Base-by-base conservation (phyloP, 257 asterid genomes). In the Nicotiana paniculata region DNA sequence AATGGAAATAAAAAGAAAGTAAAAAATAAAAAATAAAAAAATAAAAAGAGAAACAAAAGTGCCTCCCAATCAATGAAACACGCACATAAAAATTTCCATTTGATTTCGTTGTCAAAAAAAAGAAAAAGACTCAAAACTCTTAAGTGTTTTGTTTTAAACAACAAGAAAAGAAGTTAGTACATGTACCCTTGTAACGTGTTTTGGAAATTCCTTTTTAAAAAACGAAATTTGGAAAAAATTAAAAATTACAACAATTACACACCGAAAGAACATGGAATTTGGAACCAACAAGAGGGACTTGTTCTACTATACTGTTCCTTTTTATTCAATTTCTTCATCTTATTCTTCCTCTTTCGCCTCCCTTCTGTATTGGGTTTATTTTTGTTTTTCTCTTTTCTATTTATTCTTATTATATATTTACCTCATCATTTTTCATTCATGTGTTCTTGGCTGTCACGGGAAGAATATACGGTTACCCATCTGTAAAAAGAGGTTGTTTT, bases 271-370 rank as follows among this genome's bases (percentile, higher is more conserved):
- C 57, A 81, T 81, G 83, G 83, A 81, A 66, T 81, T 81, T 81
- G 80, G 64, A 75, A 75, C 80, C 61, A 51, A 75, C 83, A 65
- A 64, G 83, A 72, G 66, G 78, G 83, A 81, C 78, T 81, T 81
- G 66, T 81, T 81, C 83, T 81, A 65, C 83, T 75, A 75, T 81
- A 81, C 83, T 81, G 83, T 81, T 81, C 64, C 83, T 48, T 64
- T 80, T 64, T 80, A 54, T 64, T 65, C 79, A 74, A 70, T 80
- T 80, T 63, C 77, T 63, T 64, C 61, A 7, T 3, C 77, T 46
- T 80, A 76, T 76, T 76, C 80, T 77, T 77, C 4, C 81, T 48
- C 62, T 48, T 32, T 80, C 13, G 39, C 77, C 35, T 64, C 51
- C 7, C 68, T 66, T 59, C 39, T 74, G 79, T 46, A 46, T 74